Percentiles rank a stretch among this genome's conserved stretches.
Conservation (phyloP, 2,329 filamentous ascomycete species). For the Tolypocladium guangdongense region DNA sequence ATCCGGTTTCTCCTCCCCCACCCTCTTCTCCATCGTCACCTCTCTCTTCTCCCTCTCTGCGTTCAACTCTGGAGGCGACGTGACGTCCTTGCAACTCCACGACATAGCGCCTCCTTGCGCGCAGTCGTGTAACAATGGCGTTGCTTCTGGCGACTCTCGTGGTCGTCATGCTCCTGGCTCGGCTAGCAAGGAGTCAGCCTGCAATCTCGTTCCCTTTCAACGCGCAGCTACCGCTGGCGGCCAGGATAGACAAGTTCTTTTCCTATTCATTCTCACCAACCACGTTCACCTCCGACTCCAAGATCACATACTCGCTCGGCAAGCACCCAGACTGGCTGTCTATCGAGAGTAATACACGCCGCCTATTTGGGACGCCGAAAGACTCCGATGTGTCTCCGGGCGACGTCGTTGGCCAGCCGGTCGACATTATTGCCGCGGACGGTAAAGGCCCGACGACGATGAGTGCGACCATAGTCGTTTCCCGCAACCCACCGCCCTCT, state of each 20-base stretch:
- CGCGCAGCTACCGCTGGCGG: conserved; percentile 72
- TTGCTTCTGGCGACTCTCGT: conserved; percentile 14
- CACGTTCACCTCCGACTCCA: conserved; percentile 59
- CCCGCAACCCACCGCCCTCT: conserved; percentile 41
- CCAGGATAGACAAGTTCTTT: conserved; percentile 56
- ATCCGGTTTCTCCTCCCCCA: conserved; percentile 2
- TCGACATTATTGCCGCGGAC: conserved; percentile 63
- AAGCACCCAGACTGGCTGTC: conserved; percentile 63
- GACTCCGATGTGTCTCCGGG: conserved; percentile 34
- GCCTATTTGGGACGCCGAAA: conserved; percentile 60
- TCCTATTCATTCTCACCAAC: conserved; percentile 60
- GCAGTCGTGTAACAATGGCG: conserved; percentile 17
- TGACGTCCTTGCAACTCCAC: conserved; percentile 7
- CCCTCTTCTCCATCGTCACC: conserved; percentile 6
- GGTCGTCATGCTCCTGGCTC: conserved; percentile 16
- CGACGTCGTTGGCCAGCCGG: conserved; percentile 45
- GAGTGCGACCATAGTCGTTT: conserved; percentile 61
- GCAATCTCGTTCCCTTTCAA: conserved; percentile 62
- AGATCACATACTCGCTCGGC: conserved; percentile 56
- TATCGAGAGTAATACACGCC: conserved; percentile 53
- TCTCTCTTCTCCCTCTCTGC: conserved; percentile 4
- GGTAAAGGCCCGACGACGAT: conserved; percentile 50
- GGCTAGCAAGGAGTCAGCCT: conserved; percentile 26
- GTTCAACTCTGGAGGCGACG: conserved; percentile 6
- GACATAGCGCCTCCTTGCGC: conserved; percentile 10